Evolutionary conservation across 2,329 filamentous ascomycete genomes (phyloP).

Genomic region (Sclerotinia borealis): DNA sequence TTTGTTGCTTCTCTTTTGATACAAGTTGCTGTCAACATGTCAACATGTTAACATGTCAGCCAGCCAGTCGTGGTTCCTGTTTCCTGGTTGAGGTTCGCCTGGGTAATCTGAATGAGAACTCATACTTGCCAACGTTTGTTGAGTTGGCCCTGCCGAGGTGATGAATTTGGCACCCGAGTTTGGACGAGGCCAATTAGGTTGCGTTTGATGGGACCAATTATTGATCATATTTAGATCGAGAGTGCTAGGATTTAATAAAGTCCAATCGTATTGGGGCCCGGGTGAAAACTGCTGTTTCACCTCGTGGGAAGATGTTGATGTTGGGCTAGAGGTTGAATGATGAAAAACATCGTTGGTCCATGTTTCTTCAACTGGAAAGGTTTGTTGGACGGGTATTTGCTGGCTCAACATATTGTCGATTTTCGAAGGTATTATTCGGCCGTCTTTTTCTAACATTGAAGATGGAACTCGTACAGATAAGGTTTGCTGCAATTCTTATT

Average conservation of each 20-base stretch:
- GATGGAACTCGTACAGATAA: neutral
- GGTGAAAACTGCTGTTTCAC: neutral
- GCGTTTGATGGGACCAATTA: neutral
- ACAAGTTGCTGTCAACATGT: neutral
- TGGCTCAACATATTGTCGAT: neutral
- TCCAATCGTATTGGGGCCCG: neutral
- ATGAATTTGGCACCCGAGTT: neutral
- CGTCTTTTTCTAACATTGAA: neutral
- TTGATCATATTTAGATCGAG: neutral
- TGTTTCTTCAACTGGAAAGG: neutral
- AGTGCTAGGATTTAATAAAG: neutral
- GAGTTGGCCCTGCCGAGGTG: neutral
- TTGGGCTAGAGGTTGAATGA: constrained; percentile 1
- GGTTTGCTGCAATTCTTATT: neutral
- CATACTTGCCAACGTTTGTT: neutral
- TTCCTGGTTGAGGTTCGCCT: neutral
- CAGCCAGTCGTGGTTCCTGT: neutral
- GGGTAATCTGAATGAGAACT: neutral
- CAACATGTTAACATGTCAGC: neutral
- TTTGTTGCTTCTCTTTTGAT: neutral
- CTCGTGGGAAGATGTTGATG: neutral
- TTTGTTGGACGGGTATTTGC: neutral
- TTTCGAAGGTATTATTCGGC: neutral
- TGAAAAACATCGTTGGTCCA: neutral
- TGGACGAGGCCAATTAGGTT: neutral